phyloP scores from a whole-genome alignment of 352 stramenopile species.

The Plasmopara halstedii region DNA sequence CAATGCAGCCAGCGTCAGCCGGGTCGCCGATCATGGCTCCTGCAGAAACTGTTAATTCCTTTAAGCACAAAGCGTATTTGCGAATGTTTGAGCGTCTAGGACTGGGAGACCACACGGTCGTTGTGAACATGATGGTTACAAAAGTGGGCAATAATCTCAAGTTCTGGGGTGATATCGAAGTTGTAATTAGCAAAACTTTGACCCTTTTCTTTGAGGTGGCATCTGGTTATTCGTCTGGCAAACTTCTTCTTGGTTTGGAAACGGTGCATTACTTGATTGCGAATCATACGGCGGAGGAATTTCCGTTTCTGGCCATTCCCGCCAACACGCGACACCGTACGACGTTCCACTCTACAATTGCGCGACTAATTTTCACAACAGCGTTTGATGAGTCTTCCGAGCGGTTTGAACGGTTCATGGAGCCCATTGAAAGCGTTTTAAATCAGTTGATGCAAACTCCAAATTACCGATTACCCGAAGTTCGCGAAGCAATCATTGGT shows the following conservation, averaged over 20 bases:
- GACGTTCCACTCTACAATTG: constrained; percentile 96
- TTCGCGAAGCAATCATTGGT: constrained; percentile 90
- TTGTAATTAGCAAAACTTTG: constrained; percentile 95
- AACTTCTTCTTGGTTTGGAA: constrained; percentile 95
- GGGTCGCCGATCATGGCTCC: constrained; percentile 75
- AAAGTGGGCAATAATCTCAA: constrained; percentile 99
- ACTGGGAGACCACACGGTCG: constrained; percentile 94
- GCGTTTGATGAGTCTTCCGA: constrained; percentile 90
- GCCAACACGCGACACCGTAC: constrained; percentile 94
- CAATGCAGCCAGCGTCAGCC: constrained; percentile 28
- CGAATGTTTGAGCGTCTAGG: constrained; percentile 97
- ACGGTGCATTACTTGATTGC: constrained; percentile 95
- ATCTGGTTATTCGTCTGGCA: constrained; percentile 93
- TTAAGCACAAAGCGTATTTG: constrained; percentile 94
- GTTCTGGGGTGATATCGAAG: constrained; percentile 95
- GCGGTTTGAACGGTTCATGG: constrained; percentile 96
- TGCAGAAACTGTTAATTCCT: constrained; percentile 64
- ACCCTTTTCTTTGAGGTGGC: constrained; percentile 97
- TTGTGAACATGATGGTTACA: constrained; percentile 98
- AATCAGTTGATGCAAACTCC: constrained; percentile 75
- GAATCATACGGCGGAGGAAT: constrained; percentile 95
- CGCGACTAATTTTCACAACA: constrained; percentile 93
- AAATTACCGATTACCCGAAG: constrained; percentile 64
- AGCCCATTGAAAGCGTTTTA: constrained; percentile 84
- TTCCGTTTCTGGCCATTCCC: constrained; percentile 93